Evolutionary conservation across 108 stramenopile genomes (phyloP).

Genomic region (Seminavis robusta): DNA sequence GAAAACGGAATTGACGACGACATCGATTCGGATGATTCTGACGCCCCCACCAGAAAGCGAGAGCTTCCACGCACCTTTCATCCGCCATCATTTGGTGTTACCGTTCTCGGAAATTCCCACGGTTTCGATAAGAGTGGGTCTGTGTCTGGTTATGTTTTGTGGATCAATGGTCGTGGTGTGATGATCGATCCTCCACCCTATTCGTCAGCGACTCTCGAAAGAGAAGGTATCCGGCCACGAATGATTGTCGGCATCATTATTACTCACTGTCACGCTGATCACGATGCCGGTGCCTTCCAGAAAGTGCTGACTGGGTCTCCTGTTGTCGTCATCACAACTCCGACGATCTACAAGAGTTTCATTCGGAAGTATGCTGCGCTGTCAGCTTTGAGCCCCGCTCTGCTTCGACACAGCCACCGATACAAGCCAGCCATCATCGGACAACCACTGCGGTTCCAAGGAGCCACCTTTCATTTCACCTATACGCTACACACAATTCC

Average conservation of each 20-base stretch:
- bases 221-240: constrained; percentile 82
- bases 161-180: constrained; percentile 92
- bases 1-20: not conserved
- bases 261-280: constrained; percentile 94
- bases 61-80: constrained; percentile 63
- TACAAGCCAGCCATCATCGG: constrained; percentile 89
- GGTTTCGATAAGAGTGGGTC: constrained; percentile 92
- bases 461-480: constrained; percentile 86
- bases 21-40: not conserved
- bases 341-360: constrained; percentile 93
- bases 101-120: constrained; percentile 91
- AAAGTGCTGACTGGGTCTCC: constrained; percentile 88
- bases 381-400: constrained; percentile 72
- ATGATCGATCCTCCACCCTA: constrained; percentile 97
- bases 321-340: constrained; percentile 88
- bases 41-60: not conserved
- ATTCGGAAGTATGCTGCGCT: constrained; percentile 93
- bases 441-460: constrained; percentile 80
- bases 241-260: constrained; percentile 91
- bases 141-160: constrained; percentile 92
- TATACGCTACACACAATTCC: constrained; percentile 92
- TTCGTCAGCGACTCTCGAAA: constrained; percentile 79
- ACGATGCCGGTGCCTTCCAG: constrained; percentile 95
- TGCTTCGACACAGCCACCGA: constrained; percentile 80
- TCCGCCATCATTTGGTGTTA: constrained; percentile 92